Evolutionary conservation across 1,284 basidiomycete species (phyloP).

Genomic region (Pseudozyma flocculosa): DNA sequence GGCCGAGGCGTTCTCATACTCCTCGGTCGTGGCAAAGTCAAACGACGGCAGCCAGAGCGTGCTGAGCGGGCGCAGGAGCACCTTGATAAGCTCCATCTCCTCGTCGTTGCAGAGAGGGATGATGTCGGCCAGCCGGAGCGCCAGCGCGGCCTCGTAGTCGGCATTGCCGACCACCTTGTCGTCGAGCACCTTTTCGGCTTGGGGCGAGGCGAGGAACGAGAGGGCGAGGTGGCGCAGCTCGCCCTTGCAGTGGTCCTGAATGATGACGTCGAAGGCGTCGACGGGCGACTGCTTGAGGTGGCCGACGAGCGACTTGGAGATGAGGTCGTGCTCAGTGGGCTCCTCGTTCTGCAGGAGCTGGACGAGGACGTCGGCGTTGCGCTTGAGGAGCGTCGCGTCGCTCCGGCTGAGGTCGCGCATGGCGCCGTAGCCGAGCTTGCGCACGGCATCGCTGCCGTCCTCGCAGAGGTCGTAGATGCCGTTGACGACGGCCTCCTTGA

Average conservation of each 20-base stretch:
- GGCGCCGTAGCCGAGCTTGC: conserved; percentile 7
- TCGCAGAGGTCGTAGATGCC: conserved; percentile 15
- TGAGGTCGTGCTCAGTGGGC: conserved; percentile 3
- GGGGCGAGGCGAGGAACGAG: conserved; percentile 1
- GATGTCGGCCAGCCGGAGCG: conserved; percentile 4
- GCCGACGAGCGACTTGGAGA: conserved; percentile 3
- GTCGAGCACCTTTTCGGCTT: neutral
- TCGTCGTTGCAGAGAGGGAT: conserved; percentile 4
- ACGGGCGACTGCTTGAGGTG: conserved; percentile 4
- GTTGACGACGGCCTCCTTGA: conserved; percentile 4
- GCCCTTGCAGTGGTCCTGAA: conserved; percentile 5
- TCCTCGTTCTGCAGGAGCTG: conserved; percentile 11
- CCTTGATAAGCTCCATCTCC: conserved; percentile 1
- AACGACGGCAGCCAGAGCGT: conserved; percentile 11
- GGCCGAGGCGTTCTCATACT: neutral
- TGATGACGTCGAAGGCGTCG: conserved; percentile 7
- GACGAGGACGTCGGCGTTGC: conserved; percentile 10
- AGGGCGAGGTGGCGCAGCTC: conserved; percentile 1
- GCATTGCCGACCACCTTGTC: neutral
- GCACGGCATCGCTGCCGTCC: neutral
- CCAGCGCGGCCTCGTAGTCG: conserved; percentile 3
- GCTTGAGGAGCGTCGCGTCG: conserved; percentile 5
- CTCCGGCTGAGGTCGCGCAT: conserved; percentile 7
- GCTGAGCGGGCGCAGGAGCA: conserved; percentile 7
- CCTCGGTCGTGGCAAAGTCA: neutral